Conservation (phyloP, 2,329 filamentous ascomycete species). For the Hypoxylon sp. region DNA sequence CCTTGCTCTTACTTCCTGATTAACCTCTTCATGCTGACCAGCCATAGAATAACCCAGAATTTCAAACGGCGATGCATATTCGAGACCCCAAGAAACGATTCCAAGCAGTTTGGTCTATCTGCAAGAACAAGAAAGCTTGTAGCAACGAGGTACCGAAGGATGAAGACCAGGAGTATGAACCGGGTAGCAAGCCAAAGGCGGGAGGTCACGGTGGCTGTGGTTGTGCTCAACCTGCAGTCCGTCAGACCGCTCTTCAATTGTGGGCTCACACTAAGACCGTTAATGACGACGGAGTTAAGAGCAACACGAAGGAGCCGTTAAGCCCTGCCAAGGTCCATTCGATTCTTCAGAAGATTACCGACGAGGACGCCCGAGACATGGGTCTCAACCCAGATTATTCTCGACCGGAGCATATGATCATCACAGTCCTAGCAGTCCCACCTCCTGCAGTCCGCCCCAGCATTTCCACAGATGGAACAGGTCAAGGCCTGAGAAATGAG, state of each 20-base stretch:
- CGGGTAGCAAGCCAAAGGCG: conserved; percentile 67
- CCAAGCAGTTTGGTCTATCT: conserved; percentile 90
- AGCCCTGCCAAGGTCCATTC: conserved; percentile 87
- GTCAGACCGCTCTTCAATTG: conserved; percentile 87
- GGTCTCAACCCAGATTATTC: conserved; percentile 96
- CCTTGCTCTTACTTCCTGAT: conserved; percentile 70
- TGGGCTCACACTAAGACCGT: conserved; percentile 82
- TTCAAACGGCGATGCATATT: conserved; percentile 82
- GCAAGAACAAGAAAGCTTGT: conserved; percentile 89
- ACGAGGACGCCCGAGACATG: conserved; percentile 86
- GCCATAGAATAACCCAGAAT: conserved; percentile 85
- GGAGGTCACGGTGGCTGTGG: conserved; percentile 91
- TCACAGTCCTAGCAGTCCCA: conserved; percentile 94
- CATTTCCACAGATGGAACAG: conserved; percentile 96
- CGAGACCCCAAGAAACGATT: conserved; percentile 96
- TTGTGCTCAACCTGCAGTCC: conserved; percentile 88
- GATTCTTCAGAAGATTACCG: conserved; percentile 87
- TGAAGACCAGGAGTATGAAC: conserved; percentile 75
- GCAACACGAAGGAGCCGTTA: conserved; percentile 84
- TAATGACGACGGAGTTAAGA: conserved; percentile 80
- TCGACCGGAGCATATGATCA: conserved; percentile 97
- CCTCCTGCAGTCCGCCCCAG: conserved; percentile 96
- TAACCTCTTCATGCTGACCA: conserved; percentile 72
- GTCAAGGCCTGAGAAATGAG: conserved; percentile 92
- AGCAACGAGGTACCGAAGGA: conserved; percentile 82